These are phyloP conservation scores for Fusarium phyllophilum DNA, from an alignment of 2,329 filamentous ascomycete genomes.

Conservation along the genomic window DNA sequence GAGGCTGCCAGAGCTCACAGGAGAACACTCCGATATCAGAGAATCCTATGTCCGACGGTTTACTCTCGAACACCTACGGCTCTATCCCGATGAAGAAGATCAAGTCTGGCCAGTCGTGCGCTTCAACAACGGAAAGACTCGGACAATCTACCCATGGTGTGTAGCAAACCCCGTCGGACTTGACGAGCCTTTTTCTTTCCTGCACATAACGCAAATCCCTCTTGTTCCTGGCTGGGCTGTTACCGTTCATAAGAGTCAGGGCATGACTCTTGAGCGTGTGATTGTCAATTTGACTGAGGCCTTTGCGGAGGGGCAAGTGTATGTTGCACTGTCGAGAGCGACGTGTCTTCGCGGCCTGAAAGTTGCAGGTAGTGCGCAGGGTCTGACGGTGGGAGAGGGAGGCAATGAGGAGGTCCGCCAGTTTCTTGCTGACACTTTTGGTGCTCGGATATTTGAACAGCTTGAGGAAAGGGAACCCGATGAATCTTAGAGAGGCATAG, in stretches of 20 bases:
- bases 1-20: rapidly evolving
- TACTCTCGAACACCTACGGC: neutral
- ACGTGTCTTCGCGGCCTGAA: conserved; percentile 31
- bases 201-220: conserved; percentile 69
- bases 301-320: conserved; percentile 69
- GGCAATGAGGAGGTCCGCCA: neutral
- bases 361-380: conserved; percentile 6
- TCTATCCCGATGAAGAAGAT: neutral
- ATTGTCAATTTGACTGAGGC: conserved; percentile 62
- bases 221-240: conserved; percentile 70
- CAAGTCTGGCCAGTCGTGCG: conserved; percentile 50
- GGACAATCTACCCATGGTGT: conserved; percentile 63
- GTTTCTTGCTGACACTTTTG: neutral
- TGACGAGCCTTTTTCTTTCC: conserved; percentile 54
- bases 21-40: neutral
- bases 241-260: conserved; percentile 71
- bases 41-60: neutral
- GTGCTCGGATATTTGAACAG: neutral
- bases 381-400: neutral
- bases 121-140: conserved; percentile 59
- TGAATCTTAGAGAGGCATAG: rapidly evolving
- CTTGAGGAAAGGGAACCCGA: neutral
- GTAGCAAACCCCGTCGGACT: conserved; percentile 57
- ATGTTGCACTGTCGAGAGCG: conserved; percentile 56
- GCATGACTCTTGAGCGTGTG: conserved; percentile 69